Conservation (phyloP, 768 basidiomycete species). For the Boletus reticulatus region DNA sequence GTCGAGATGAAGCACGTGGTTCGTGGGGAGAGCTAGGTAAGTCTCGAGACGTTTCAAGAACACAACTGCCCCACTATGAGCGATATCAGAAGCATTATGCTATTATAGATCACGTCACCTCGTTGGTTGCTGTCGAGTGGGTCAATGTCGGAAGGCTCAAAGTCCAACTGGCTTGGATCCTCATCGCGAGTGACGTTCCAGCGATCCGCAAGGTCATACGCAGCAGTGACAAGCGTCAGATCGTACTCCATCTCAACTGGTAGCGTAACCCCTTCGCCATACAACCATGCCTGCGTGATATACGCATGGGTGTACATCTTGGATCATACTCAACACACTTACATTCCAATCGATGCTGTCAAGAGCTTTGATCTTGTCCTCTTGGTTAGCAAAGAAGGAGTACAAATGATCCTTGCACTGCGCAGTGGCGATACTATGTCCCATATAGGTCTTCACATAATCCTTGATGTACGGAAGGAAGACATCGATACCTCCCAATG, state of each 20-base stretch:
- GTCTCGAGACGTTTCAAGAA: conserved; percentile 55
- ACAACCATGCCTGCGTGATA: conserved; percentile 47
- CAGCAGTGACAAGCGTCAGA: conserved; percentile 47
- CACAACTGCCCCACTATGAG: conserved; percentile 36
- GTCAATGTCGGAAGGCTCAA: conserved; percentile 44
- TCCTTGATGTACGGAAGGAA: conserved; percentile 57
- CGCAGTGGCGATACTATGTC: conserved; percentile 54
- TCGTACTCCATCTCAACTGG: conserved; percentile 54
- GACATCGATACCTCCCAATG: conserved; percentile 52
- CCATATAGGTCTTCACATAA: conserved; percentile 54
- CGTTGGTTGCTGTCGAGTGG: conserved; percentile 52
- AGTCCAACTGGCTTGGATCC: conserved; percentile 33
- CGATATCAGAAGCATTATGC: not conserved
- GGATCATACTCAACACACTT: conserved; percentile 12
- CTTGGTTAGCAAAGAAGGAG: conserved; percentile 43
- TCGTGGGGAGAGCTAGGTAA: conserved; percentile 40
- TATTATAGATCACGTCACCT: conserved; percentile 24
- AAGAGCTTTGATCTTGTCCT: conserved; percentile 47
- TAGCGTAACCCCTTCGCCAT: conserved; percentile 51
- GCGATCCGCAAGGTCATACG: conserved; percentile 49
- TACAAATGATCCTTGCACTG: conserved; percentile 61
- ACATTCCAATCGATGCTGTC: conserved; percentile 58
- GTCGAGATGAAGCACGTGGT: conserved; percentile 43
- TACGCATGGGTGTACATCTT: not conserved
- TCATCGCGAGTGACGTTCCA: conserved; percentile 49